Evolutionary conservation across 1,284 basidiomycete genomes (phyloP), one percentile per base, ranked within the genome.

Genomic region (Xerocomus cyaneibrunnescens): DNA sequence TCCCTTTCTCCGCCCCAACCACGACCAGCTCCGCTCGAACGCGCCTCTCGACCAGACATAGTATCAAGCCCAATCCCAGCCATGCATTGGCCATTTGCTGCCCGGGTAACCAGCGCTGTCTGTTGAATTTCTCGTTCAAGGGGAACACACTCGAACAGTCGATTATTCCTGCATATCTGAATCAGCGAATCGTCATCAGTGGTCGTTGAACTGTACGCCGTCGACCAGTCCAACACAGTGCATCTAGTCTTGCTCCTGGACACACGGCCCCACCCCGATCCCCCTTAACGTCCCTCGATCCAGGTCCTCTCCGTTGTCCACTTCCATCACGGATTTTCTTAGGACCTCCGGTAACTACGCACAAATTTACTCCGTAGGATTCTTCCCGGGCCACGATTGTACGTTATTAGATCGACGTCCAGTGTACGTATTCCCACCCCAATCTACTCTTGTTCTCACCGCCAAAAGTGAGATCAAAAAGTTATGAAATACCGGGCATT

Each of bases 1-100:
- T 54, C 51, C 49, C 30, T 58, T 65, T 69, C 66, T 67, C 66
- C 66, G 66, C 58, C 66, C 62, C 62, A 67, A 67, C 66, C 60
- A 56, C 30, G 31, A 47, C 54, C 55, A 70, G 66, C 66, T 67
- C 66, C 66, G 66, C 66, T 71, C 69, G 50, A 69, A 71, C 68
- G 41, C 40, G 8, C 31, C 6, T 32, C 38, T n/a, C 12, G 7
- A 5, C 16, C 2, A 25, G 14, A 7, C 27, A 10, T 28, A 10
- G 7, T 28, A n/a, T n/a, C n/a, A n/a, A n/a, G n/a, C n/a, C n/a
- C n/a, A n/a, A n/a, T n/a, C n/a, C n/a, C n/a, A n/a, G n/a, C n/a
- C n/a, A n/a, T n/a, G 8, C 34, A 28, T 6, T 28, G 21, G 3
- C 30, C 19, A 44, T 22, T 8, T 17, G 17, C 35, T 12, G 32